A percentile compares a stretch with the other conserved stretches of the same genome.
Conservation (phyloP, 495 filamentous ascomycete genomes). For the Sporormia fimetaria region DNA sequence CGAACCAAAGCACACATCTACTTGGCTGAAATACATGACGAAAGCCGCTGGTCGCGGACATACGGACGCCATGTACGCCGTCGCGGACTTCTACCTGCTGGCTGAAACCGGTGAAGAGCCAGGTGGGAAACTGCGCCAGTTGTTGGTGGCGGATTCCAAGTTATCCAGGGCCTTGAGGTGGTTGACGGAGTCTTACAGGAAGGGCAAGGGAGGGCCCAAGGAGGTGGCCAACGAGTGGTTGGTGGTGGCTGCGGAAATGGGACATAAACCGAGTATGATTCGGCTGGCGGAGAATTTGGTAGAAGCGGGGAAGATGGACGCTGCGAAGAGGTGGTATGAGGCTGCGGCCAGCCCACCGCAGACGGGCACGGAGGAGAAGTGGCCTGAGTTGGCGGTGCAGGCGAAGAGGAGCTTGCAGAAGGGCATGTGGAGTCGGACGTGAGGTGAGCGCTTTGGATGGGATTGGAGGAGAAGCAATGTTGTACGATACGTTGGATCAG, state of each 20-base stretch:
- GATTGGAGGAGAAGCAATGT: too few species aligned
- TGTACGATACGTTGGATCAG: too few species aligned
- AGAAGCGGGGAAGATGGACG: too few species aligned
- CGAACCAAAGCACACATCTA: neutral
- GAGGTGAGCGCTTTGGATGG: too few species aligned
- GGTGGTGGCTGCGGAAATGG: slow-evolving; percentile 1
- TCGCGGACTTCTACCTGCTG: slow-evolving; percentile 19
- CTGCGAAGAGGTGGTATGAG: neutral
- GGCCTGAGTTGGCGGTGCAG: too few species aligned
- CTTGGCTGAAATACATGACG: slow-evolving; percentile 21
- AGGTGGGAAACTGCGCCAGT: neutral
- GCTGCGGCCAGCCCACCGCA: too few species aligned
- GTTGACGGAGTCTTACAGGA: slow-evolving; percentile 1
- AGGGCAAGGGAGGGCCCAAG: slow-evolving; percentile 1
- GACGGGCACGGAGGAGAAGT: too few species aligned
- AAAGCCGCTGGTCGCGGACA: slow-evolving; percentile 22
- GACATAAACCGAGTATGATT: slow-evolving; percentile 13
- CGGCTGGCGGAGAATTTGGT: slow-evolving; percentile 12
- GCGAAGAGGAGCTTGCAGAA: too few species aligned
- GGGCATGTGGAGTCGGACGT: too few species aligned
- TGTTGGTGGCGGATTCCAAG: neutral
- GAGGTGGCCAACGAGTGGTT: slow-evolving; percentile 11
- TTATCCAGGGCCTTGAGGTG: slow-evolving; percentile 4
- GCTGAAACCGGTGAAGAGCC: neutral
- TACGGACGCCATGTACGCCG: slow-evolving; percentile 8